A percentile compares a stretch with the other conserved stretches of the same genome.
Evolutionary conservation across 495 filamentous ascomycete genomes (phyloP).

Genomic region (Penicillium daleae): DNA sequence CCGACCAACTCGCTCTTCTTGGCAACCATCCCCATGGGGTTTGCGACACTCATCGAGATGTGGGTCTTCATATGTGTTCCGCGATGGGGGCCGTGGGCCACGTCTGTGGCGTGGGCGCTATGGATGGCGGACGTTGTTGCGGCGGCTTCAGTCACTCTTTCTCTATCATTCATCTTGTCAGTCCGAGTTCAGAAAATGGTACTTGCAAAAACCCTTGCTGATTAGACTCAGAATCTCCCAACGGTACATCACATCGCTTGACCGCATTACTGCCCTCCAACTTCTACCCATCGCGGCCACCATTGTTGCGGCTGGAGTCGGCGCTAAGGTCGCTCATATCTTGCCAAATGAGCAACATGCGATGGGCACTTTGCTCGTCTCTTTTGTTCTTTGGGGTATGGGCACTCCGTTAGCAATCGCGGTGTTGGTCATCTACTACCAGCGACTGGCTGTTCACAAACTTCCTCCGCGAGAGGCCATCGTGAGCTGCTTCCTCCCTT

Average conservation of each 20-base stretch:
- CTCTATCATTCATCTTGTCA: slow-evolving; percentile 48
- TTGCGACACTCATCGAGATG: slow-evolving; percentile 56
- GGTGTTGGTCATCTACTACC: slow-evolving; percentile 53
- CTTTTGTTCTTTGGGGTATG: slow-evolving; percentile 52
- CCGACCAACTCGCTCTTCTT: slow-evolving; percentile 51
- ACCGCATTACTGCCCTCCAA: slow-evolving; percentile 49
- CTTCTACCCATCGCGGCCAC: slow-evolving; percentile 51
- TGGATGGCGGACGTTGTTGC: slow-evolving; percentile 53
- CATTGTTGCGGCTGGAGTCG: slow-evolving; percentile 50
- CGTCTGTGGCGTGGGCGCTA: slow-evolving; percentile 42
- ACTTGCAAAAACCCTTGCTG: not conserved
- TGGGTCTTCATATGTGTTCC: slow-evolving; percentile 50
- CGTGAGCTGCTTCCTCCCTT: slow-evolving; percentile 50
- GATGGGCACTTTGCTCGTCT: slow-evolving; percentile 45
- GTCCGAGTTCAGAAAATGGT: not conserved
- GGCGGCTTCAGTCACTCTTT: slow-evolving; percentile 41
- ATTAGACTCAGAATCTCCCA: slow-evolving; percentile 38
- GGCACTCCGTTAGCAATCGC: slow-evolving; percentile 46
- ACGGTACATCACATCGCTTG: slow-evolving; percentile 41
- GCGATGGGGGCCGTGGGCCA: slow-evolving; percentile 41
- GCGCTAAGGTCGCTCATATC: slow-evolving; percentile 43
- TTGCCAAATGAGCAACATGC: slow-evolving; percentile 30
- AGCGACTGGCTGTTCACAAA: slow-evolving; percentile 49
- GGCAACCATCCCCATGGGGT: slow-evolving; percentile 52
- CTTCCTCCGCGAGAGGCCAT: slow-evolving; percentile 50